A percentile compares a stretch with the other conserved stretches of the same genome.
These are phyloP conservation scores for Sclerotinia subarctica DNA, from an alignment of 2,329 filamentous ascomycete species.

Conservation along the genomic window DNA sequence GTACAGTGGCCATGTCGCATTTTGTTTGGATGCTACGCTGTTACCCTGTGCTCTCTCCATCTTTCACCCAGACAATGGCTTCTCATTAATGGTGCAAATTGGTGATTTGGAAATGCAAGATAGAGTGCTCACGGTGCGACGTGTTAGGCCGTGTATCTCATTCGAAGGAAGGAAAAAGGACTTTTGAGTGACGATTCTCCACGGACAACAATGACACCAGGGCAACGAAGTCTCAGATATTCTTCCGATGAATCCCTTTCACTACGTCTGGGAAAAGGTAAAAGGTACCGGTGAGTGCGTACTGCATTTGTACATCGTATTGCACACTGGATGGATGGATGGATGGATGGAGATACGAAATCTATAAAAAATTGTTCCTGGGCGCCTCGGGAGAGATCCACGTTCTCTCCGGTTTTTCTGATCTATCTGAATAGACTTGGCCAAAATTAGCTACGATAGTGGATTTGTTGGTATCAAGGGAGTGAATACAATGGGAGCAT, in stretches of 20 bases:
- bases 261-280: not conserved
- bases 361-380: constrained; percentile 1
- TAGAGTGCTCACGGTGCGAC: constrained; percentile 13
- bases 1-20: not conserved
- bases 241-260: constrained; percentile 9
- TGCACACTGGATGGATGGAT: not conserved
- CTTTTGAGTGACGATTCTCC: not conserved
- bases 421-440: not conserved
- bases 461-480: not conserved
- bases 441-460: not conserved
- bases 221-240: constrained; percentile 2
- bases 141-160: not conserved
- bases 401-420: constrained; percentile 11
- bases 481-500: not conserved
- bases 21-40: not conserved
- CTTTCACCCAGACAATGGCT: not conserved
- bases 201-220: not conserved
- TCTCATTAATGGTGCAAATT: not conserved
- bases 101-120: constrained; percentile 10
- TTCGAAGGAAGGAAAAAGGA: not conserved
- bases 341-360: not conserved
- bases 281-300: not conserved
- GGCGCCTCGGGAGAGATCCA: not conserved
- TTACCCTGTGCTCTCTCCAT: not conserved
- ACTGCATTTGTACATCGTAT: not conserved